Percentiles rank a stretch among this genome's conserved stretches.
These are phyloP conservation scores for Hanseniaspora lindneri DNA, from an alignment of 805 yeast genomes.

Conservation along the genomic window DNA sequence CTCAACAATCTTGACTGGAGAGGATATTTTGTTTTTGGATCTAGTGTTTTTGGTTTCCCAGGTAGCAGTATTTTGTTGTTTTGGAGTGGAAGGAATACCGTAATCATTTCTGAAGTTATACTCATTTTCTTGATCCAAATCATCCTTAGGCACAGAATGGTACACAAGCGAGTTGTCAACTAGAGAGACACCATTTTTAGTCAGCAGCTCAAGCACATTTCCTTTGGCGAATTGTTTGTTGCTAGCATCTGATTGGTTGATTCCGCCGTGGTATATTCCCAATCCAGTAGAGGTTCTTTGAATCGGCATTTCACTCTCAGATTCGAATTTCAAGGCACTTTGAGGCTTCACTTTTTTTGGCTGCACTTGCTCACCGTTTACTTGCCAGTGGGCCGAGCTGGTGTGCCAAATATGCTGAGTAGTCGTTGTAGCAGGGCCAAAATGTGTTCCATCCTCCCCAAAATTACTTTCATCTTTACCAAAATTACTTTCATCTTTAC, in stretches of 20 bases:
- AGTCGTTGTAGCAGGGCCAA: too few relatives aligned
- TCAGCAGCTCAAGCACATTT: slow-evolving; percentile 6
- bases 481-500: neutral
- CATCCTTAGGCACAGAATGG: neutral
- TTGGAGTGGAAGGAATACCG: slow-evolving; percentile 3
- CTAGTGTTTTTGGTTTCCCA: neutral
- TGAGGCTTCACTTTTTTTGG: neutral
- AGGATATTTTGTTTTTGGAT: neutral
- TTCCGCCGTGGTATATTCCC: neutral
- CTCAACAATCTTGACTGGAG: slow-evolving; percentile 7
- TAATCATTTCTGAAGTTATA: neutral
- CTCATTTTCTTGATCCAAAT: neutral
- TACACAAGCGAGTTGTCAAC: neutral
- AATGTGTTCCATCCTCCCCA: too few relatives aligned
- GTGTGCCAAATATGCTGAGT: too few relatives aligned
- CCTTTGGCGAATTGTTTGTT: slow-evolving; percentile 6
- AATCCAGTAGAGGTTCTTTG: slow-evolving; percentile 12
- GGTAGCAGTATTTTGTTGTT: neutral
- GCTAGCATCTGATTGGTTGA: neutral
- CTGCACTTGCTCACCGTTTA: too few relatives aligned
- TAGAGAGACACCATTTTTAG: slow-evolving; percentile 1
- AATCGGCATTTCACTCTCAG: neutral
- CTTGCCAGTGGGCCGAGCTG: too few relatives aligned
- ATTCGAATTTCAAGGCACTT: neutral
- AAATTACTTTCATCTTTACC: neutral